Percentiles rank a stretch among this genome's conserved stretches.
Evolutionary conservation across 2,329 filamentous ascomycete genomes (phyloP).

Genomic region (Talaromyces sp.): DNA sequence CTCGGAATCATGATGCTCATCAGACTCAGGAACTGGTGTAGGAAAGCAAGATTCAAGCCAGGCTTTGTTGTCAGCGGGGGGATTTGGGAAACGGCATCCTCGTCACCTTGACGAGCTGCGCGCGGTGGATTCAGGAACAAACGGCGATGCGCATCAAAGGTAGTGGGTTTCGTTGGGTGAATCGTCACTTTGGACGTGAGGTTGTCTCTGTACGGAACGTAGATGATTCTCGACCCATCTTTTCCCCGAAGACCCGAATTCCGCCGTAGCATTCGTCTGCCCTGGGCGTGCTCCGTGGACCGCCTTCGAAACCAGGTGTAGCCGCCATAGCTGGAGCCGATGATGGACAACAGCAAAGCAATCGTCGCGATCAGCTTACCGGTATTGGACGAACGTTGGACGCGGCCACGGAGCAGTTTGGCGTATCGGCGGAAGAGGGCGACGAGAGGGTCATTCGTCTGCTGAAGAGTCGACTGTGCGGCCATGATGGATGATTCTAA

Average conservation of each 20-base stretch:
- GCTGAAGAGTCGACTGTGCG: slow-evolving; percentile 75
- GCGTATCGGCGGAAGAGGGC: slow-evolving; percentile 52
- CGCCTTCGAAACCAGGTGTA: slow-evolving; percentile 69
- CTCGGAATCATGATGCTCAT: slow-evolving; percentile 97
- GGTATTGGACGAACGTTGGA: slow-evolving; percentile 62
- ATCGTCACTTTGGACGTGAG: slow-evolving; percentile 84
- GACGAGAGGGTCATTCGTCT: slow-evolving; percentile 61
- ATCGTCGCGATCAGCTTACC: slow-evolving; percentile 72
- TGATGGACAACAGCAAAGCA: slow-evolving; percentile 69
- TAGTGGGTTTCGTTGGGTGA: slow-evolving; percentile 80
- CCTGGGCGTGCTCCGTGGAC: slow-evolving; percentile 74
- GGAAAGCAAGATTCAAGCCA: slow-evolving; percentile 87
- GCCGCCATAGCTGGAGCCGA: slow-evolving; percentile 73
- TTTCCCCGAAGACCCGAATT: slow-evolving; percentile 93
- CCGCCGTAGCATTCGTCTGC: slow-evolving; percentile 72
- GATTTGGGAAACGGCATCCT: slow-evolving; percentile 55
- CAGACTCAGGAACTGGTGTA: slow-evolving; percentile 93
- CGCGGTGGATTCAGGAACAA: slow-evolving; percentile 88
- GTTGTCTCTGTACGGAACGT: slow-evolving; percentile 78
- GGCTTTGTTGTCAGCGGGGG: slow-evolving; percentile 89
- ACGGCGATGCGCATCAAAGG: slow-evolving; percentile 91
- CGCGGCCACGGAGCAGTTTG: slow-evolving; percentile 41
- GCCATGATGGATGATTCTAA: slow-evolving; percentile 51
- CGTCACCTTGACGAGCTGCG: slow-evolving; percentile 69
- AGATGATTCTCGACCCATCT: slow-evolving; percentile 90